These are phyloP conservation scores for Cryptomeria japonica DNA, from an alignment of 75 land plant genomes.

Conservation along the genomic window DNA sequence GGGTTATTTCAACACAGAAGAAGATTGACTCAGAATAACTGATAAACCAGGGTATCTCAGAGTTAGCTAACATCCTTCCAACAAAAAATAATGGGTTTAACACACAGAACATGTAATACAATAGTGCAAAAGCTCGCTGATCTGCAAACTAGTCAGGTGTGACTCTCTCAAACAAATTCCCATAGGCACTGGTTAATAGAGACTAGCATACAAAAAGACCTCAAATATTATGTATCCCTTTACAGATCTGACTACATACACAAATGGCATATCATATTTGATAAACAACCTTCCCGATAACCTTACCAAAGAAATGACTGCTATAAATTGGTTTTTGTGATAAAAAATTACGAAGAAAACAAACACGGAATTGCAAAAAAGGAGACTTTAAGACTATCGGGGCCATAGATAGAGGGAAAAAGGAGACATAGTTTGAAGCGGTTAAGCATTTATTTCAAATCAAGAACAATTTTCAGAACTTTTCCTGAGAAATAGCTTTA, in stretches of 20 bases:
- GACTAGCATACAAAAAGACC: background rate
- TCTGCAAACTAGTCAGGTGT: background rate
- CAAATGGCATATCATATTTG: background rate
- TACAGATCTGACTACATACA: background rate
- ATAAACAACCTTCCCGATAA: background rate
- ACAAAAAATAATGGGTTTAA: background rate
- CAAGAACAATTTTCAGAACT: background rate
- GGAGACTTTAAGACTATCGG: background rate
- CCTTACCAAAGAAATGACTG: background rate
- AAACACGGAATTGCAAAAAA: background rate
- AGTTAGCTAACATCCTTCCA: background rate
- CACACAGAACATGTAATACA: background rate
- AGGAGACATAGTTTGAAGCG: background rate
- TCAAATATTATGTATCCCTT: background rate
- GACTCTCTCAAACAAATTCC: background rate
- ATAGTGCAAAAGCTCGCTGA: background rate
- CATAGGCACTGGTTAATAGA: background rate
- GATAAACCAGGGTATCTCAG: background rate
- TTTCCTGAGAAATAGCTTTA: background rate
- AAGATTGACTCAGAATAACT: background rate
- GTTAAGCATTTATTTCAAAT: background rate
- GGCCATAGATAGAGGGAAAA: background rate
- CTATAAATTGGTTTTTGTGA: background rate
- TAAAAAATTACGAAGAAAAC: background rate
- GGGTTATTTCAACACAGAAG: background rate